Evolutionary conservation across 2,329 filamentous ascomycete genomes (phyloP), one percentile per base, ranked within the genome.

Genomic region (Didymella exigua): DNA sequence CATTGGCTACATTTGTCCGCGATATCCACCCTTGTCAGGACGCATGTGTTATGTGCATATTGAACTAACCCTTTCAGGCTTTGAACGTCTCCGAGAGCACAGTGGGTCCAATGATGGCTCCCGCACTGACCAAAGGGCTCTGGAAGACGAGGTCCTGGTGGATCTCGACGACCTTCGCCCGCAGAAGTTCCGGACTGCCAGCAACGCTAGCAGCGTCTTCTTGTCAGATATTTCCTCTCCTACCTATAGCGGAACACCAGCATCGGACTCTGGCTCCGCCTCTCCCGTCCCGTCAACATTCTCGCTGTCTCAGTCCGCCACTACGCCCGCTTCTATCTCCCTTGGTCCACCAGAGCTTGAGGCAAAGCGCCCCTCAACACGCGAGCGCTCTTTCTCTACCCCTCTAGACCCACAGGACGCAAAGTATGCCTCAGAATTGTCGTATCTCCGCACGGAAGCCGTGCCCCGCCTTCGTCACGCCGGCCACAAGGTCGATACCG

Each of bases 381-480:
- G 69, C 40, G 65, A 72, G 19, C 64, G 65, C 19, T 73, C 70
- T 44, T 72, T 71, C 64, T 69, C 68, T 11, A 69, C 63, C 10
- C 73, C 73, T 7, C 65, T 70, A 16, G 67, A 75, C 49, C 68
- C 71, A n/a, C 66, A 68, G 49, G 64, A 69, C 33, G 63, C 68
- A 36, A 71, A 73, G 54, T 73, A 71, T 40, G 60, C 60, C n/a
- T 65, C 66, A 3, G 72, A 76, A 62, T 62, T 76, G 30, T 72
- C 71, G 16, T 71, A 77, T 41, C 59, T 79, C 33, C 75, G 74
- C 53, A 69, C 70, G 29, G 71, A 74, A 49, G 68, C 73, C n/a
- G 63, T 79, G 27, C 71, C 76, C 3, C 76, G 78, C 47, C 74
- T 81, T 50, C 75, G 76, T 29, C 79, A 80, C 53, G 56, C 66